These are phyloP conservation scores for Podochytrium sp. DNA, from an alignment of 192 early-diverging fungal genomes.

Conservation along the genomic window DNA sequence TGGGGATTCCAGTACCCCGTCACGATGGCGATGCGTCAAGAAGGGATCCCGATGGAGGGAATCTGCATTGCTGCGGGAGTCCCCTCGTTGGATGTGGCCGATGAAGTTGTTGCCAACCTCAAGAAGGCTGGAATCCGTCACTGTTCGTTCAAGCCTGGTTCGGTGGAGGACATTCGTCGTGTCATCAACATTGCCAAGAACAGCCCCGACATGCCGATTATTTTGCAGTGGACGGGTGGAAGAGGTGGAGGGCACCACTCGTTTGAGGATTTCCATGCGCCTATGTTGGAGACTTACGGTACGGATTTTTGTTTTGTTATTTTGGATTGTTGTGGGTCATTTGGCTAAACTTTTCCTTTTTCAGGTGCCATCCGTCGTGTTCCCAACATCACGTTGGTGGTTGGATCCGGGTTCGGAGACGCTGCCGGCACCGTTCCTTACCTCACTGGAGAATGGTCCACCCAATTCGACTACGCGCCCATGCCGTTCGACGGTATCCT, in stretches of 20 bases:
- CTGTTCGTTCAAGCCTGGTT: conserved; percentile 85
- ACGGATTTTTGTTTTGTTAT: conserved; percentile 33
- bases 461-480: conserved; percentile 75
- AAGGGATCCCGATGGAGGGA: conserved; percentile 88
- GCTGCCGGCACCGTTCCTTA: conserved; percentile 85
- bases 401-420: conserved; percentile 91
- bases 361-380: conserved; percentile 79
- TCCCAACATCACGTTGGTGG: conserved; percentile 82
- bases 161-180: conserved; percentile 76
- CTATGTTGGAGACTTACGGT: conserved; percentile 83
- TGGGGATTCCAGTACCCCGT: conserved; percentile 93
- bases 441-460: conserved; percentile 91
- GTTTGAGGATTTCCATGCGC: conserved; percentile 93
- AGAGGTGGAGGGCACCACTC: conserved; percentile 96
- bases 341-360: neutral
- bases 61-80: conserved; percentile 92
- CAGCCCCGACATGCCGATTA: conserved; percentile 80
- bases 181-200: conserved; percentile 83
- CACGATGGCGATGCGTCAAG: conserved; percentile 75
- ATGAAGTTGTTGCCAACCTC: conserved; percentile 77
- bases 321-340: neutral
- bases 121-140: conserved; percentile 77
- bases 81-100: conserved; percentile 83
- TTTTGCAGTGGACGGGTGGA: conserved; percentile 97
- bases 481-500: conserved; percentile 97